Evolutionary conservation across 2,329 filamentous ascomycete genomes (phyloP), one percentile per base, ranked within the genome.

Genomic region (Alternaria gansuensis): DNA sequence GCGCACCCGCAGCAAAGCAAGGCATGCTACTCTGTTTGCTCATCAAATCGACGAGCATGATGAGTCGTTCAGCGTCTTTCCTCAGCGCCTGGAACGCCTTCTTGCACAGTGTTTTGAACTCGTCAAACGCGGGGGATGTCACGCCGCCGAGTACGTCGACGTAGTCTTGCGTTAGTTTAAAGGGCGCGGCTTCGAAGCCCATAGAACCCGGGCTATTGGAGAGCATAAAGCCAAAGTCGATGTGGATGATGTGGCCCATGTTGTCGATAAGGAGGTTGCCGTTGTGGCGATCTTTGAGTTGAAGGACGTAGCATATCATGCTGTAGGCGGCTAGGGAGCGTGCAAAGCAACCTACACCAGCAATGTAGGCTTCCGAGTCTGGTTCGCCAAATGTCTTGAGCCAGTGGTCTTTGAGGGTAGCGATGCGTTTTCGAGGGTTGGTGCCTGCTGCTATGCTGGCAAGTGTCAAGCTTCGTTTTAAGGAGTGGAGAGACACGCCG

Each of bases 141-240:
- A 91, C 76, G 1, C 91, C 91, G 17, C 91, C 91, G 29, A 95
- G 81, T 7, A 95, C 90, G 67, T 95, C 91, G 37, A 95, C 88
- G 73, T 95, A 95, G 72, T 95, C 91, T 64, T 93, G 87, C 1
- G 91, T 93, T 26, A 95, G 82, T 80, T 95, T 95, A 79, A 95
- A 95, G 1, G 91, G 91, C 4, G 91, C 91, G 13, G 91, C 91
- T 78, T 95, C 91, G 69, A 95, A 95, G 2, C 90, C 91, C 73
- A 95, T 91, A 8, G 88, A 90, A 0, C 91, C 91, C 0, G 91
- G 91, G 1, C 90, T 93, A 76, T 95, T 95, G 45, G 90, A 93
- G 33, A 95, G 82, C 90, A 95, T 94, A 75, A 95, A 95, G 54
- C 91, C 91, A 76, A 95, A 95, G 77, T 95, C 91, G 61, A 95